phyloP scores from a whole-genome alignment of 208 protist species.

The Trypanosoma boissoni region DNA sequence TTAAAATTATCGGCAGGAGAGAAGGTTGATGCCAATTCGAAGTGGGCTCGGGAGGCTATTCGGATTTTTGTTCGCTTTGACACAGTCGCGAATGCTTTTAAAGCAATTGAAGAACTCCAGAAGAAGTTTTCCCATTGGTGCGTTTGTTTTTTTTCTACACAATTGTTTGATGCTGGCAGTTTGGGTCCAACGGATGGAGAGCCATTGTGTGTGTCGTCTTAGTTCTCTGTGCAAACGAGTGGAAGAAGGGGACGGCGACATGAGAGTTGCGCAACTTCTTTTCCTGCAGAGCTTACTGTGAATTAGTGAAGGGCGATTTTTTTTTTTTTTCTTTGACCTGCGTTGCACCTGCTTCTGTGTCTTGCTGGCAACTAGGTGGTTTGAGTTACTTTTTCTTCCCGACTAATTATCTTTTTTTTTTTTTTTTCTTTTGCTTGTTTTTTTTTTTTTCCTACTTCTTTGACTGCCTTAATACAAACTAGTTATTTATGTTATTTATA shows the following conservation, averaged over 20 bases:
- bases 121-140: slow-evolving; percentile 26
- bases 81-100: slow-evolving; percentile 78
- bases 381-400: too few species aligned
- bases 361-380: too few species aligned
- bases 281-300: too few species aligned
- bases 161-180: slow-evolving; percentile 48
- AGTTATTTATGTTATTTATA: too few species aligned
- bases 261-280: too few species aligned
- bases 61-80: slow-evolving; percentile 85
- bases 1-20: slow-evolving; percentile 10
- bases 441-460: slow-evolving; percentile 13
- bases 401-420: slow-evolving; percentile 7
- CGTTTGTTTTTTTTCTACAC: slow-evolving; percentile 64
- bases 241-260: too few species aligned
- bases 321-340: too few species aligned
- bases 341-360: too few species aligned
- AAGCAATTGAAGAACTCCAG: slow-evolving; percentile 58
- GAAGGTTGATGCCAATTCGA: slow-evolving; percentile 11
- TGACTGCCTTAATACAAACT: too few species aligned
- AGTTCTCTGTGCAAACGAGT: too few species aligned
- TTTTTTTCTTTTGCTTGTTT: slow-evolving; percentile 18
- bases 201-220: slow-evolving; percentile 18
- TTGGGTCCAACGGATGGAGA: slow-evolving; percentile 42
- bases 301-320: too few species aligned
- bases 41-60: slow-evolving; percentile 33